These are phyloP conservation scores for Cercospora sp. DNA, from an alignment of 2,329 filamentous ascomycete genomes.

Conservation along the genomic window DNA sequence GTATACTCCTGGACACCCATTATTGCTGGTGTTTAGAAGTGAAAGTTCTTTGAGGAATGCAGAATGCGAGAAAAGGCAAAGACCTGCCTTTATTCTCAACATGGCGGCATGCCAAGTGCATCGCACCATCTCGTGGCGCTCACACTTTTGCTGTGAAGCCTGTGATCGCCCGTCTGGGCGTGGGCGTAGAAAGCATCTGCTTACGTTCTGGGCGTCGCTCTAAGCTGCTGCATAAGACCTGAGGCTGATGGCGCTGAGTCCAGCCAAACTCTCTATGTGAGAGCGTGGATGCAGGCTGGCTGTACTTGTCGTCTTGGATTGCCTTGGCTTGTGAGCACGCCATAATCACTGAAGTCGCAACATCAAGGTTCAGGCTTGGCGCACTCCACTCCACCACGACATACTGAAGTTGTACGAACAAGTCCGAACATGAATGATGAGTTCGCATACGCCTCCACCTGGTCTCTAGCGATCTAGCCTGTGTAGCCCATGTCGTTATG, in stretches of 20 bases:
- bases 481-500: not conserved
- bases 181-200: not conserved
- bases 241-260: not conserved
- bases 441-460: not conserved
- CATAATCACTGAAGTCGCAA: not conserved
- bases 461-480: not conserved
- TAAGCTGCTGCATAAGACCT: not conserved
- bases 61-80: not conserved
- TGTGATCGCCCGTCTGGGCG: not conserved
- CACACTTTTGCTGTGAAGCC: not conserved
- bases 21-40: not conserved
- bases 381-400: not conserved
- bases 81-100: not conserved
- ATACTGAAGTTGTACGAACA: not conserved
- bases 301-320: not conserved
- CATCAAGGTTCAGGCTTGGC: not conserved
- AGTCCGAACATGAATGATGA: not conserved
- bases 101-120: constrained; percentile 11
- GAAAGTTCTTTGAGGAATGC: not conserved
- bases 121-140: constrained; percentile 16
- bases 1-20: constrained; percentile 4
- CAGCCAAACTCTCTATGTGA: not conserved
- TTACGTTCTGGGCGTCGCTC: constrained; percentile 2
- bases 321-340: not conserved
- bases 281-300: not conserved